Conservation (phyloP, 2,329 filamentous ascomycete species). For the Thielaviopsis cerberus region DNA sequence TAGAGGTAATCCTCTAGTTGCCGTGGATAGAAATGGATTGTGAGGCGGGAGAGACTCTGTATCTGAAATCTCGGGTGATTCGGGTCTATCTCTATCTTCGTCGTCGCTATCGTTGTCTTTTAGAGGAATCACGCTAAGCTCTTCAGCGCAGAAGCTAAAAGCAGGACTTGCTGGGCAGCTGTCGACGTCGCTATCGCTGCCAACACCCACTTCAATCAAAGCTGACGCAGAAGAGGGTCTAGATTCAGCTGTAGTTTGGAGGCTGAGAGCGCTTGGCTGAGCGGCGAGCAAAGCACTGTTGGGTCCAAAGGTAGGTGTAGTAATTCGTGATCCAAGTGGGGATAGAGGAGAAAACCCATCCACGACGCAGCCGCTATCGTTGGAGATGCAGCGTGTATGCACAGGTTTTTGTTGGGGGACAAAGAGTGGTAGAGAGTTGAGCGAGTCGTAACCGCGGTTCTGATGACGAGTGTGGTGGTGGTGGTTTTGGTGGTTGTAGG, state of each 20-base stretch:
- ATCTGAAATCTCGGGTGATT: not conserved
- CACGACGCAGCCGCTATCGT: not conserved
- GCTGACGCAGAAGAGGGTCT: not conserved
- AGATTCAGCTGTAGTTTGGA: not conserved
- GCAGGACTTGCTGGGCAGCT: conserved; percentile 7
- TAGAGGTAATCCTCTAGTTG: not conserved
- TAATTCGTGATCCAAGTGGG: not conserved
- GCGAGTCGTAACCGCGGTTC: not conserved
- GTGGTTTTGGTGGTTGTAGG: not conserved
- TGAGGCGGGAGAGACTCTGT: not conserved
- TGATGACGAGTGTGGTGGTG: not conserved
- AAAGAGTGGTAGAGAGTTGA: not conserved
- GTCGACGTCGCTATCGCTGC: not conserved
- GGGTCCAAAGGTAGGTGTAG: not conserved
- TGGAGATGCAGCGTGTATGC: not conserved
- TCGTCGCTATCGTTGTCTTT: not conserved
- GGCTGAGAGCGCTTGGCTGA: not conserved
- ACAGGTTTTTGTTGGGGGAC: not conserved
- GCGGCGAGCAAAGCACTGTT: not conserved
- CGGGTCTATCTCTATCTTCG: not conserved
- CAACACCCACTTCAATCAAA: not conserved
- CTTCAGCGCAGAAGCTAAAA: conserved; percentile 9
- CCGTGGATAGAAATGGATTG: not conserved
- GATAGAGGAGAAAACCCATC: not conserved
- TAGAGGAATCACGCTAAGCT: not conserved